Percentiles rank a stretch among this genome's conserved stretches.
Evolutionary conservation across 495 filamentous ascomycete genomes (phyloP).

Genomic region (Talaromyces nanjingensis): DNA sequence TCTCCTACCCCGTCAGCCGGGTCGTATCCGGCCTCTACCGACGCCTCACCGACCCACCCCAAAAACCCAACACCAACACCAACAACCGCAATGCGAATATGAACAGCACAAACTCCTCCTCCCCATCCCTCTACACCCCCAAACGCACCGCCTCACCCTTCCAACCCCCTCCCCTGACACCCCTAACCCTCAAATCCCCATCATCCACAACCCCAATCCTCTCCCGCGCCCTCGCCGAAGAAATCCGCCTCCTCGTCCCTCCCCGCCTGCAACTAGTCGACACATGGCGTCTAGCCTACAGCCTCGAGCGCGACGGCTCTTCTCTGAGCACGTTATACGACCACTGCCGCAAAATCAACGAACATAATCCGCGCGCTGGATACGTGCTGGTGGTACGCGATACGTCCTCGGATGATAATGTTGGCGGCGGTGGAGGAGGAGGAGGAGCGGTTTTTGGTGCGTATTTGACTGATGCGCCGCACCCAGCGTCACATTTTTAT

Average conservation of each 20-base stretch:
- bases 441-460: conserved; percentile 72
- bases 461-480: conserved; percentile 83
- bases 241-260: conserved; percentile 85
- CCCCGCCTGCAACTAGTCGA: conserved; percentile 79
- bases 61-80: conserved; percentile 11
- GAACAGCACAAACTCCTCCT: conserved; percentile 21
- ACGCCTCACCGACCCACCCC: conserved; percentile 38
- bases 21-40: conserved; percentile 47
- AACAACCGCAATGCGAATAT: conserved; percentile 8
- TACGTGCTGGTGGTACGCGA: conserved; percentile 87
- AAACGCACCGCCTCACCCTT: conserved; percentile 51
- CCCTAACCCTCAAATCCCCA: conserved; percentile 38
- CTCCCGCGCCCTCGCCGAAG: conserved; percentile 72
- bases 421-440: conserved; percentile 4
- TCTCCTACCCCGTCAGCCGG: conserved; percentile 49
- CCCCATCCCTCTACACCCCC: conserved; percentile 37
- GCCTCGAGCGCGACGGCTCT: conserved; percentile 86
- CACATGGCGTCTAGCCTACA: conserved; percentile 80
- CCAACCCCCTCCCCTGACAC: conserved; percentile 53
- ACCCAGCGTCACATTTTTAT: conserved; percentile 76
- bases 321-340: conserved; percentile 83
- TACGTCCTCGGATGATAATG: conserved; percentile 20
- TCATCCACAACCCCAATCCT: conserved; percentile 44
- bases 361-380: conserved; percentile 63
- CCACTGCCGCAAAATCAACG: conserved; percentile 51